These are phyloP conservation scores for Nitzschia sp. DNA, from an alignment of 108 stramenopile species.

Conservation along the genomic window DNA sequence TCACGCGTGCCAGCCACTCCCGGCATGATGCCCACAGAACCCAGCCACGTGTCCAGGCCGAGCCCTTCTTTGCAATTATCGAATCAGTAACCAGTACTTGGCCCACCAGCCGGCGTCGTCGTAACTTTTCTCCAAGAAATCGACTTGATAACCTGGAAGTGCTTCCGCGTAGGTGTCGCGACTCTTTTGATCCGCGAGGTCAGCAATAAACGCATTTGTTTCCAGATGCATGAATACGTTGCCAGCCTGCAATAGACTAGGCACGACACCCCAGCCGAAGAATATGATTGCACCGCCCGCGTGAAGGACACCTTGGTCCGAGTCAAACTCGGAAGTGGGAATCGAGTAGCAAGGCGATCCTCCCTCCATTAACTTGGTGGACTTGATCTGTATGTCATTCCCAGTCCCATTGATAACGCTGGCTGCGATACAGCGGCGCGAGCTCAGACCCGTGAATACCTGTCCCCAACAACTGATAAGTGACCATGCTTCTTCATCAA, in stretches of 20 bases:
- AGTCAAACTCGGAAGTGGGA: conserved; percentile 68
- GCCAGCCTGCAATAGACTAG: conserved; percentile 68
- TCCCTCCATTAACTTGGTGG: conserved; percentile 68
- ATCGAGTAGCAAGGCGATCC: conserved; percentile 74
- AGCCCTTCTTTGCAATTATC: neutral
- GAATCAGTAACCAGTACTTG: conserved; percentile 80
- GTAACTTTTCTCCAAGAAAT: conserved; percentile 78
- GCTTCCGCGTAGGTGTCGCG: conserved; percentile 52
- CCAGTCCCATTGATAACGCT: conserved; percentile 80
- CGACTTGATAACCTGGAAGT: conserved; percentile 60
- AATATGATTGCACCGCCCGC: conserved; percentile 78
- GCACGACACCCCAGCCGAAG: conserved; percentile 76
- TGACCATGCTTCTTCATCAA: conserved; percentile 81
- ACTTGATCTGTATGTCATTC: conserved; percentile 71
- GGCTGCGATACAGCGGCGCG: conserved; percentile 71
- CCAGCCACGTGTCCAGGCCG: too few species aligned
- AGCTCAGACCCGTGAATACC: conserved; percentile 70
- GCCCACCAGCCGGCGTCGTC: conserved; percentile 86
- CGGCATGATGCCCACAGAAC: too few species aligned
- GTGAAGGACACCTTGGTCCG: conserved; percentile 58
- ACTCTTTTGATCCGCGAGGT: conserved; percentile 58
- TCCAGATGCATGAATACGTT: conserved; percentile 75
- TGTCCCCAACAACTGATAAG: conserved; percentile 72
- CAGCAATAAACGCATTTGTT: conserved; percentile 70
- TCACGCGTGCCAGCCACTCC: too few species aligned